Base-by-base conservation (phyloP, 768 basidiomycete genomes). In the Termitomyces sp. region DNA sequence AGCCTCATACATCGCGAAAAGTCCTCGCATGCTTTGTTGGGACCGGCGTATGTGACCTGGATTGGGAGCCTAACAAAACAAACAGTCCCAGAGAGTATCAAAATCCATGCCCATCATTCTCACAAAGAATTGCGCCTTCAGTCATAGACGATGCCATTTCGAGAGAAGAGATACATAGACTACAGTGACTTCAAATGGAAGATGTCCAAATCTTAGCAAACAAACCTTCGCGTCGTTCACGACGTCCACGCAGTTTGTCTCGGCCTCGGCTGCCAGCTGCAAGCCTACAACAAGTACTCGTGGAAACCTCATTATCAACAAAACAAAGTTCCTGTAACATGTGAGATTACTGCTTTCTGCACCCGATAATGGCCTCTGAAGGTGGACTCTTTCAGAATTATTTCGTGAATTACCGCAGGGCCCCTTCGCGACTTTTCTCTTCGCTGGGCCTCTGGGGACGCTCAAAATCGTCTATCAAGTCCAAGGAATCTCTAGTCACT, bases 401-500 rank as follows among this genome's bases (percentile, higher is more conserved):
- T 63, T 67, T 67, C 52, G 63, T 65, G 58, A 67, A 59, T 48
- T 59, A 66, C 56, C 59, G 61, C 56, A 62, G 61, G 62, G 65
- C 67, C 41, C 63, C 65, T 63, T 56, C 67, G 55, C 61, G 66
- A 58, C 55, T 64, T 27, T 52, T 61, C 27, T 57, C 60, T 43
- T 47, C 58, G 43, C 41, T 61, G 30, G 50, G 55, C 52, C 16
- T 61, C 51, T 63, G 63, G 63, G 54, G 58, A 59, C 49, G 57
- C 49, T 58, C 59, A 10, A 60, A 47, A 41, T 49, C 48, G 19
- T 59, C 43, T 25, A 53, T 32, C 28, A 57, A 56, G 41, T 61
- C 62, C 12, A 56, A 51, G n/a, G 61, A 59, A 52, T 63, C 59
- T 25, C 37, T 42, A 1, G 25, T 47, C 1, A 50, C 44, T 23